Evolutionary conservation across 371 early-diverging fungal genomes (phyloP).

Genomic region (Circinella umbellata): DNA sequence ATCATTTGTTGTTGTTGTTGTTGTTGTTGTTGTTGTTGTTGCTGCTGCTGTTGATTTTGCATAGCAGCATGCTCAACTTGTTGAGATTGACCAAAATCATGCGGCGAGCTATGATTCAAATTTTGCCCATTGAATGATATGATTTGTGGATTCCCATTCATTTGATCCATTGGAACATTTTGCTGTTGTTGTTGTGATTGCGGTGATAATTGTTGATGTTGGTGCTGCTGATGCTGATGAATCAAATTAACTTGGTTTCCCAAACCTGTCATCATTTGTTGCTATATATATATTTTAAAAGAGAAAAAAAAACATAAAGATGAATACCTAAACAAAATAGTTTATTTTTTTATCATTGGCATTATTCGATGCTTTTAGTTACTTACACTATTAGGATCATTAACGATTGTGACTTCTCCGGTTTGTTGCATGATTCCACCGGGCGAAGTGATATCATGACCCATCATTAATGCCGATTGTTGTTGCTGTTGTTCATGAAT

Average conservation of each 20-base stretch:
- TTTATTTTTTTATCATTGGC: not conserved
- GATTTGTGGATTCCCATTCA: not conserved
- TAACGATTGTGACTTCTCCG: not conserved
- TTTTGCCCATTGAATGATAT: not conserved
- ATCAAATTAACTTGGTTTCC: not conserved
- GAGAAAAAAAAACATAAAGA: not conserved
- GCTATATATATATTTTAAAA: not conserved
- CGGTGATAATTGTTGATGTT: not conserved
- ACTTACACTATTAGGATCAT: constrained; percentile 6
- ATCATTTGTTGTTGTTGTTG: constrained; percentile 18
- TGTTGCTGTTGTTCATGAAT: constrained; percentile 11
- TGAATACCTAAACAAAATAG: not conserved
- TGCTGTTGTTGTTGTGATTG: constrained; percentile 12
- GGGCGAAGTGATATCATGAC: not conserved
- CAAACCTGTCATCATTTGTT: constrained; percentile 11
- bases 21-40: constrained; percentile 13
- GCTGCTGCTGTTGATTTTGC: constrained; percentile 12
- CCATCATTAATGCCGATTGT: constrained; percentile 6
- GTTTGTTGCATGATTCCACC: constrained; percentile 1
- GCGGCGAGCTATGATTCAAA: constrained; percentile 15
- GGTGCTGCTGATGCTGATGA: constrained; percentile 5
- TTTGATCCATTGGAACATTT: constrained; percentile 5
- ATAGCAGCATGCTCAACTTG: constrained; percentile 4
- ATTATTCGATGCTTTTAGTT: not conserved
- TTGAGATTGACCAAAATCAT: constrained; percentile 8